Conservation (phyloP, 2,329 filamentous ascomycete species). For the Calonectria henricotiae region DNA sequence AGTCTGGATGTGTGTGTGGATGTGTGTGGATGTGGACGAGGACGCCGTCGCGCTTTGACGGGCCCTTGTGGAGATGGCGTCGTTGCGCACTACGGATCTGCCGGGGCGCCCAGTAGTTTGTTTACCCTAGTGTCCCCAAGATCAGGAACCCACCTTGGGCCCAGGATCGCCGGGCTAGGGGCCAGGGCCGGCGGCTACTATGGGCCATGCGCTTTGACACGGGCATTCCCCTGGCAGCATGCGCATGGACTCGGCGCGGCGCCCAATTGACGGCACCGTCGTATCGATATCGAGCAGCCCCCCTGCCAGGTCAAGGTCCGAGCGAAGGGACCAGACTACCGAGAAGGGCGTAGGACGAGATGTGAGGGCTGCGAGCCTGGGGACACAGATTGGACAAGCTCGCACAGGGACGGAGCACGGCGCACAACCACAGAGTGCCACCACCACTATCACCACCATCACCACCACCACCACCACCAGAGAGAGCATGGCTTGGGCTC, state of each 20-base stretch:
- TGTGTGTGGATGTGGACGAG: neutral
- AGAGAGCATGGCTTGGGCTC: slow-evolving; percentile 2
- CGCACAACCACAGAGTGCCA: neutral
- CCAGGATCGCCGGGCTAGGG: slow-evolving; percentile 41
- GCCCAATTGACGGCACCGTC: slow-evolving; percentile 32
- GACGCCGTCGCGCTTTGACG: slow-evolving; percentile 39
- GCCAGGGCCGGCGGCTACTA: slow-evolving; percentile 25
- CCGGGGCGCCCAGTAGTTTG: slow-evolving; percentile 44
- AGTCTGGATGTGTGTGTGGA: slow-evolving; percentile 18
- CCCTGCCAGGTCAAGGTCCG: slow-evolving; percentile 23
- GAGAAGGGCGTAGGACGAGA: slow-evolving; percentile 16
- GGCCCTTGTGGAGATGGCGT: slow-evolving; percentile 38
- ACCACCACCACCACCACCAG: slow-evolving; percentile 1
- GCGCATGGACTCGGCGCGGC: slow-evolving; percentile 32
- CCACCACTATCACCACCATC: neutral
- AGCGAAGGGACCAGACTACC: slow-evolving; percentile 27
- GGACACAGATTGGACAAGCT: neutral
- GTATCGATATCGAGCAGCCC: slow-evolving; percentile 27
- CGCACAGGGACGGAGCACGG: neutral
- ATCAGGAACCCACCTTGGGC: slow-evolving; percentile 38
- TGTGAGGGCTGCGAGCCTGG: slow-evolving; percentile 2
- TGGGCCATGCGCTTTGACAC: slow-evolving; percentile 47
- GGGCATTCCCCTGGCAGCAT: slow-evolving; percentile 38
- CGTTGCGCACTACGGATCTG: slow-evolving; percentile 47
- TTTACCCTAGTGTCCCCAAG: slow-evolving; percentile 30